Evolutionary conservation across 345 rosid species (phyloP), one percentile per base, ranked within the genome.

Genomic region (Populus simonii): DNA sequence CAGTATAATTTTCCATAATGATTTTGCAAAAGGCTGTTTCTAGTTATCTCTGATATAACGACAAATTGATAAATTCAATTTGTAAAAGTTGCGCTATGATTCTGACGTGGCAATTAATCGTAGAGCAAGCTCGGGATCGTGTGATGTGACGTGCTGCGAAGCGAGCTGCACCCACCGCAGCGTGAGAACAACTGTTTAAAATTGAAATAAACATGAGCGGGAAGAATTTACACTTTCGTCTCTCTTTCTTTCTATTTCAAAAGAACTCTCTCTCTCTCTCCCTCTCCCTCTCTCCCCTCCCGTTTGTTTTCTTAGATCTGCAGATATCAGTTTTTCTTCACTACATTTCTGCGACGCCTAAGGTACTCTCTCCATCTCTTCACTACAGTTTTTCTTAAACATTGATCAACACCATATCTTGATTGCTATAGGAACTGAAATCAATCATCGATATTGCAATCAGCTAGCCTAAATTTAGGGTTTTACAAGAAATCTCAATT

Each of bases 121-220:
- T 13, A 12, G 18, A 4, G 6, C 5, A 15, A 15, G 18, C 53
- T 3, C 18, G 16, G 53, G 18, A 15, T 12, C 6, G 18, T 3
- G 16, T 4, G 17, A 45, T 3, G 51, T 4, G 18, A 45, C 45
- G 45, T 41, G 6, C 15, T 12, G 18, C 6, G 53, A 47, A 12
- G 53, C 18, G 53, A 47, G 18, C 53, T 47, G 53, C 15, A 47
- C 53, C 53, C 53, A 47, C 18, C 18, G 53, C 18, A 47, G 53
- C 53, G 53, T 47, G 53, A 15, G 18, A 47, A 47, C 0, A 47
- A 11, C 18, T 47, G 53, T 47, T 47, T 47, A 15, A 47, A 47
- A 47, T 71, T 31, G 20, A 51, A 71, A 71, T 71, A 8, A 51
- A 31, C 18, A 18, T 18, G 18, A 71, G 74, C 74, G 74, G 74